These are phyloP conservation scores for Thermothielavioides terrestris DNA, from an alignment of 495 filamentous ascomycete genomes.

Conservation along the genomic window DNA sequence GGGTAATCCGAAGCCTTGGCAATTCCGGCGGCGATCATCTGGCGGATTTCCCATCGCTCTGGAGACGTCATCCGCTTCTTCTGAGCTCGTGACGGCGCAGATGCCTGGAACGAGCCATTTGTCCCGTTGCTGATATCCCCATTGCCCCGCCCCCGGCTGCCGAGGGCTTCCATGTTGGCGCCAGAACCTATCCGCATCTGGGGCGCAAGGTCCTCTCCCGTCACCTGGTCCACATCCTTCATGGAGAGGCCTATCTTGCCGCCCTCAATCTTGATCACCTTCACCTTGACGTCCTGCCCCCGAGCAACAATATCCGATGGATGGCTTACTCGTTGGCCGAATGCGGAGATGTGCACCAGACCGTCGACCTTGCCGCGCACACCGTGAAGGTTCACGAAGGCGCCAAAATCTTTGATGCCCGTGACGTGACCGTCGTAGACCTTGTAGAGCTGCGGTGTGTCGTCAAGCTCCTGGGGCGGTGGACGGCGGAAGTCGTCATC, in stretches of 20 bases:
- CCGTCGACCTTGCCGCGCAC: slow-evolving; percentile 86
- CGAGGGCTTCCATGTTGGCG: slow-evolving; percentile 78
- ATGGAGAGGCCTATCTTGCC: slow-evolving; percentile 79
- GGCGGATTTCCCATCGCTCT: slow-evolving; percentile 94
- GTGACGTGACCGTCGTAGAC: slow-evolving; percentile 85
- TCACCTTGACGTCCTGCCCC: slow-evolving; percentile 84
- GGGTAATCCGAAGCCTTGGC: slow-evolving; percentile 87
- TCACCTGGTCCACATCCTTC: slow-evolving; percentile 93
- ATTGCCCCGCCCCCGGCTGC: slow-evolving; percentile 56
- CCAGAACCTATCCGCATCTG: slow-evolving; percentile 78
- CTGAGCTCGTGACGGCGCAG: slow-evolving; percentile 37
- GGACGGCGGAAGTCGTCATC: slow-evolving; percentile 67
- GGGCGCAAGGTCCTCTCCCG: slow-evolving; percentile 75
- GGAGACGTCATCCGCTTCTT: slow-evolving; percentile 94
- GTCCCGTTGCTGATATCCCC: slow-evolving; percentile 1
- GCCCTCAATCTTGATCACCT: slow-evolving; percentile 79
- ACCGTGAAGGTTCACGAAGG: slow-evolving; percentile 85
- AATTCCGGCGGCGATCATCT: slow-evolving; percentile 89
- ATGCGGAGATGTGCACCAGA: slow-evolving; percentile 91
- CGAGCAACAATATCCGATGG: slow-evolving; percentile 77
- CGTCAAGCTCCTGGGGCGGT: slow-evolving; percentile 68
- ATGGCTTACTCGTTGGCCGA: slow-evolving; percentile 83
- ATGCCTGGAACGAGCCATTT: slow-evolving; percentile 27
- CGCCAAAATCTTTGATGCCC: slow-evolving; percentile 89
- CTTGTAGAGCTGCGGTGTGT: slow-evolving; percentile 73